Base-by-base conservation (phyloP, 2,329 filamentous ascomycete genomes). In the Sclerotinia subarctica region DNA sequence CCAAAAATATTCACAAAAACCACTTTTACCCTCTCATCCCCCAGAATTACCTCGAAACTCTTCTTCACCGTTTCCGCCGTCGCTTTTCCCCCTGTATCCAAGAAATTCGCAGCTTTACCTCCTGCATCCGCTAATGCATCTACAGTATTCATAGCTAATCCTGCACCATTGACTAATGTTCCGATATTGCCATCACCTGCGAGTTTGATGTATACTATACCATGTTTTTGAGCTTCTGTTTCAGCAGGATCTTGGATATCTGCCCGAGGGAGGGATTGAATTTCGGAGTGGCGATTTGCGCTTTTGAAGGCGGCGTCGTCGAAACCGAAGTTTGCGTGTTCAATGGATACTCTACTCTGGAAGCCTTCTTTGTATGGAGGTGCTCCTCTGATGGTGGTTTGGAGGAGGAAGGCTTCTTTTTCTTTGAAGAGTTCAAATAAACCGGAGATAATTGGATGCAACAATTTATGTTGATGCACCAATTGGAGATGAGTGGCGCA, bases 51-150 rank as follows among this genome's bases (percentile, higher is more conserved):
- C 68, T 88, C 84, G 76, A 96, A 95, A 1, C 88, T 89, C 67
- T 87, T 86, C 76, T 90, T 88, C 72, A 97, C 92, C 0, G 93
- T 96, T 71, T 90, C 87, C 42, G 86, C 86, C 0, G 93, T 97
- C 0, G 93, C 93, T 78, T 96, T 95, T 47, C 93, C 93, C 38
- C 94, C 93, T 0, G 92, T 96, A 77, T 97, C 93, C 66, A 97
- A 83, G 77, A 97, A 96, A 74, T 97, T 97, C 15, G 92, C 87
- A 32, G 89, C 89, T 46, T 82, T 79, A 2, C 91, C 91, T 11
- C 89, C 89, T 66, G 87, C 85, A 17, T 87, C 80, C 2, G 85
- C 82, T 1, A 97, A 85, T 0, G 91, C 90, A 77, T 97, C 93
- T 69, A 94, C 88, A 0, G 93, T 96, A 77, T 95, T 95, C 91